phyloP scores from a whole-genome alignment of 495 filamentous ascomycete genomes.

The Neurospora sp. region DNA sequence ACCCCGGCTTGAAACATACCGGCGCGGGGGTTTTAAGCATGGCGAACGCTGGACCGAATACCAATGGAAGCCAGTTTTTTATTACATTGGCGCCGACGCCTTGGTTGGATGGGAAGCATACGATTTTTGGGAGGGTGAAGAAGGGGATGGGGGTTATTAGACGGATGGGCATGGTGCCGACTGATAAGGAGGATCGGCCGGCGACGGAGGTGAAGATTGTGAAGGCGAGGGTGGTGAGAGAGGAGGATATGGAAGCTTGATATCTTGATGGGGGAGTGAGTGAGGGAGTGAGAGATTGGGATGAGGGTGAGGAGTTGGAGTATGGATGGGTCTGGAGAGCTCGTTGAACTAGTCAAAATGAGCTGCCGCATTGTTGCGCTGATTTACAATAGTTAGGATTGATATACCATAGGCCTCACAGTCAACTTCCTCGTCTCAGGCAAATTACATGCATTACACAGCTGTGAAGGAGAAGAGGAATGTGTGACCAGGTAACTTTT shows the following conservation, averaged over 20 bases:
- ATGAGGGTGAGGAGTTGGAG: not conserved
- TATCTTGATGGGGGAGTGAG: not conserved
- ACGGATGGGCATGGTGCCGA: slow-evolving; percentile 86
- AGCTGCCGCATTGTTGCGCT: not conserved
- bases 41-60: slow-evolving; percentile 91
- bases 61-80: slow-evolving; percentile 84
- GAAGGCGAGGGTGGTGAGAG: slow-evolving; percentile 54
- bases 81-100: slow-evolving; percentile 91
- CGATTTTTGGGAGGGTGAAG: slow-evolving; percentile 91
- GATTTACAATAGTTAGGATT: not conserved
- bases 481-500: not conserved
- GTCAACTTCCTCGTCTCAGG: not conserved
- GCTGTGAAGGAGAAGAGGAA: not conserved
- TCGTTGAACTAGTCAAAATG: not conserved
- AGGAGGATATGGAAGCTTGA: slow-evolving; percentile 27
- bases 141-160: slow-evolving; percentile 72
- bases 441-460: not conserved
- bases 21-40: slow-evolving; percentile 90
- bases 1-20: slow-evolving; percentile 69
- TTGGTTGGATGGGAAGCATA: slow-evolving; percentile 96
- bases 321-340: not conserved
- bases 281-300: not conserved
- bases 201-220: slow-evolving; percentile 75
- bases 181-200: slow-evolving; percentile 68
- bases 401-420: not conserved